Base-by-base conservation (phyloP, 345 rosid genomes). In the Odontarrhena argentea region DNA sequence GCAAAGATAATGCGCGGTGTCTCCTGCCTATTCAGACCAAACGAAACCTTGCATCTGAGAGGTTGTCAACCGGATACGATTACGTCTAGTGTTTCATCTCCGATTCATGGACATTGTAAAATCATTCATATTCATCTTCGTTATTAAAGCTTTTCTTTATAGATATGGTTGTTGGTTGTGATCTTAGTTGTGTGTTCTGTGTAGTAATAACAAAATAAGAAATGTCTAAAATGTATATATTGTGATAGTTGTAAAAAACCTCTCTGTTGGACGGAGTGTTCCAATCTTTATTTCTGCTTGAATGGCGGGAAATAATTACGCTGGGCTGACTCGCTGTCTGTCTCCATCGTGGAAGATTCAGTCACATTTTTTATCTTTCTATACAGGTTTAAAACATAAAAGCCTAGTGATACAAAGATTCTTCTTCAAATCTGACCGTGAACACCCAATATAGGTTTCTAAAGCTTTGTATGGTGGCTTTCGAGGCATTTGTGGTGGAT, bases 1-100 rank as follows among this genome's bases (percentile, higher is more conserved):
- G 83, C 78, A 88, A 82, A 79, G 96, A 92, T 71, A 73, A 88
- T 47, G 63, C 79, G 9, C 78, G 83, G 5, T 75, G 83, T 45
- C 92, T 85, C 46, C 67, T 85, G 45, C 74, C 86, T 10, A 75
- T 79, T 34, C 93, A 87, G 75, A 77, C 65, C 66, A 92, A 77
- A 80, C 78, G 81, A 80, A 83, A 67, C 80, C 78, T 69, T 51
- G 68, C 77, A 11, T 55, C 71, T 1, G 89, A 86, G 35, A 60
- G 77, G 67, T 48, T 24, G 35, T 65, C 78, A 50, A 54, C 76
- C 2, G 86, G 75, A 38, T 86, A 76, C 5, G 93, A 84, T 55
- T 84, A 82, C 52, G 94, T 85, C 55, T 86, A 75, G 75, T 55
- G 18, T 32, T 18, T 38, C 2, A 12, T 45, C 36, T 51, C 22